These are phyloP conservation scores for Ophiorrhiza pumila DNA, from an alignment of 257 asterid genomes.

Conservation along the genomic window DNA sequence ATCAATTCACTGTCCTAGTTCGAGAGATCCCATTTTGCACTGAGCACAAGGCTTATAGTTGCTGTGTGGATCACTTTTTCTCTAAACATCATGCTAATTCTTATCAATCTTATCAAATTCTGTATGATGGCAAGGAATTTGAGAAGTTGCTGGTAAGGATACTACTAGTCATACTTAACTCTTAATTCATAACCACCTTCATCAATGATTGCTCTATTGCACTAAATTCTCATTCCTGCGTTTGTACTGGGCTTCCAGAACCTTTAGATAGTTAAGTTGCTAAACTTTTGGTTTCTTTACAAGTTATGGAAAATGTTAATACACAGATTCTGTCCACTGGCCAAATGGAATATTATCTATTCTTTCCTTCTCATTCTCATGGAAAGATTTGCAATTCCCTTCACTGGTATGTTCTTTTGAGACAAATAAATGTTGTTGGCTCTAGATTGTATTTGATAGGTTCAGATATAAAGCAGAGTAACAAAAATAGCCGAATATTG, in stretches of 20 bases:
- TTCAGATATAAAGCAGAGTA: no score
- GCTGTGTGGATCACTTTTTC: slow-evolving; percentile 77
- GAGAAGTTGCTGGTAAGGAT: slow-evolving; percentile 57
- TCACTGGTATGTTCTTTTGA: background rate
- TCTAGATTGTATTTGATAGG: background rate
- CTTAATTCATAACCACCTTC: background rate
- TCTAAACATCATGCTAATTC: slow-evolving; percentile 71
- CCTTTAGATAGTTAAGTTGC: background rate
- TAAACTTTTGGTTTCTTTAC: background rate
- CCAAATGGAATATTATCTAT: no score
- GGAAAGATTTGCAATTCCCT: background rate
- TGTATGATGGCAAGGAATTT: slow-evolving; percentile 71
- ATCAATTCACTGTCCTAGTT: slow-evolving; percentile 87
- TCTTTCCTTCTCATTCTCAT: no score
- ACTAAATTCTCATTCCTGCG: background rate
- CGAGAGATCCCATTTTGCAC: slow-evolving; percentile 86
- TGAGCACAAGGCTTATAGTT: slow-evolving; percentile 74
- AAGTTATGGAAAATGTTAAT: no score
- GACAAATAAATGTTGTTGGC: background rate
- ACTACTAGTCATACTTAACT: background rate
- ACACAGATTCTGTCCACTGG: no score
- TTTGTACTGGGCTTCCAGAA: background rate
- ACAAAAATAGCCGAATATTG: no score
- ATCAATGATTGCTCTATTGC: background rate
- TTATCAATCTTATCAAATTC: slow-evolving; percentile 67